phyloP scores from a whole-genome alignment of 139 green algal species.

The Closterium sp. region DNA sequence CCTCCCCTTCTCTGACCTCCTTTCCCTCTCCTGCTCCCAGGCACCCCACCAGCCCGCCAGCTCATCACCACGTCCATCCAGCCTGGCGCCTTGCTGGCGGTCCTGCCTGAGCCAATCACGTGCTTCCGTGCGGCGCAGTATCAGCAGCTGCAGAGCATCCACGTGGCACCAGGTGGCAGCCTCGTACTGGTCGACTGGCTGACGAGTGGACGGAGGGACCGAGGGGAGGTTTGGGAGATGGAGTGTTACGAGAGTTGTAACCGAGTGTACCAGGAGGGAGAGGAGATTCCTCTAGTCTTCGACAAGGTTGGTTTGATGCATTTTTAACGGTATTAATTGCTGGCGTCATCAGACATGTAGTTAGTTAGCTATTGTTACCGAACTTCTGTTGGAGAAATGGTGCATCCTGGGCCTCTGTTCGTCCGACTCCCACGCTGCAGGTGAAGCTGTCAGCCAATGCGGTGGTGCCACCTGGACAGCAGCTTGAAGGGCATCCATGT shows the following conservation, averaged over 20 bases:
- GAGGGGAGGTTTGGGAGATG: constrained; percentile 48
- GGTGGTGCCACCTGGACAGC: not conserved
- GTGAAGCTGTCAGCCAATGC: not conserved
- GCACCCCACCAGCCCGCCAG: constrained; percentile 12
- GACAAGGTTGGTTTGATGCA: constrained; percentile 24
- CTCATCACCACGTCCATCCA: constrained; percentile 1
- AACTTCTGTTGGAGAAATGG: not conserved
- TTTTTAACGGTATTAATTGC: no score
- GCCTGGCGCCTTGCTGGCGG: constrained; percentile 28
- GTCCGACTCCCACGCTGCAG: not conserved
- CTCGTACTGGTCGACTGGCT: constrained; percentile 55
- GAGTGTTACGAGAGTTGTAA: constrained; percentile 39
- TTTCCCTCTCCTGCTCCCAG: not conserved
- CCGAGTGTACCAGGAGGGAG: constrained; percentile 8
- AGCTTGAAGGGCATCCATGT: not conserved
- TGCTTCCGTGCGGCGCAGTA: constrained; percentile 34
- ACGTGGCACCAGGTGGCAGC: constrained; percentile 32
- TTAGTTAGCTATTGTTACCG: not conserved
- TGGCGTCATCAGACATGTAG: not conserved
- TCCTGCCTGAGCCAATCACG: constrained; percentile 52
- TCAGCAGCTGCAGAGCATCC: constrained; percentile 40
- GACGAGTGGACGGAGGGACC: constrained; percentile 26
- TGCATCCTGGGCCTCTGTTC: not conserved
- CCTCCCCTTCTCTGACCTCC: not conserved
- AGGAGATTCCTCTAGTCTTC: constrained; percentile 5